Evolutionary conservation across 2,329 filamentous ascomycete species (phyloP).

Genomic region (Claviceps arundinis): DNA sequence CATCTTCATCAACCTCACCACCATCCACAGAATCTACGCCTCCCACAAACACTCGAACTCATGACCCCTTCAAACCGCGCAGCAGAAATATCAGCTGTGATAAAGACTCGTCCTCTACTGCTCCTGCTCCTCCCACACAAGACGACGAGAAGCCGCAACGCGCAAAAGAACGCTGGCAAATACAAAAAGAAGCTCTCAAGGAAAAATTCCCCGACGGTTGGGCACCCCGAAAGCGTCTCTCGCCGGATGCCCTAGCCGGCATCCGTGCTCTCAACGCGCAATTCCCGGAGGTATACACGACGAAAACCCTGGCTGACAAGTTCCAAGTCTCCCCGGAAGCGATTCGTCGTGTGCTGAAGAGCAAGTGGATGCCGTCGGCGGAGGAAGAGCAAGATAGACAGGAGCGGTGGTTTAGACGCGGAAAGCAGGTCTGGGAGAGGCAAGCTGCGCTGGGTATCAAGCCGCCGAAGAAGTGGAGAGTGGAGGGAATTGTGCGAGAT

Average conservation of each 20-base stretch:
- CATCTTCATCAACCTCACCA: neutral
- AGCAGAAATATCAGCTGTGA: neutral
- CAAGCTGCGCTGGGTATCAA: conserved; percentile 49
- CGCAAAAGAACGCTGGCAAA: conserved; percentile 46
- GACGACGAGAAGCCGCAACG: neutral
- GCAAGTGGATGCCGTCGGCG: conserved; percentile 55
- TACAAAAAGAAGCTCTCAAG: conserved; percentile 61
- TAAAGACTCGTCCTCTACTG: neutral
- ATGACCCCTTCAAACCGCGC: neutral
- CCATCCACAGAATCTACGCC: neutral
- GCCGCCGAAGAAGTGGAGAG: conserved; percentile 47
- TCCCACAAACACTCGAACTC: neutral
- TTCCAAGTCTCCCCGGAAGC: conserved; percentile 83
- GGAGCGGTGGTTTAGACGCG: conserved; percentile 47
- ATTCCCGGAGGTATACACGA: conserved; percentile 67
- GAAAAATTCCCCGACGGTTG: conserved; percentile 73
- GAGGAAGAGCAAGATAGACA: conserved; percentile 46
- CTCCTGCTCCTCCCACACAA: too few relatives aligned
- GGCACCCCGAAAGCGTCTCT: conserved; percentile 74
- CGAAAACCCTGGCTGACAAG: conserved; percentile 54
- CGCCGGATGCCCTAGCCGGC: conserved; percentile 81
- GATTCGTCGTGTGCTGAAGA: conserved; percentile 73
- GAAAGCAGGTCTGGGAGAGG: conserved; percentile 44
- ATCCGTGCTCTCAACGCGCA: conserved; percentile 72
- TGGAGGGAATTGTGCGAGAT: conserved; percentile 36